phyloP scores from a whole-genome alignment of 805 yeast species.

The Saturnispora mendoncae region DNA sequence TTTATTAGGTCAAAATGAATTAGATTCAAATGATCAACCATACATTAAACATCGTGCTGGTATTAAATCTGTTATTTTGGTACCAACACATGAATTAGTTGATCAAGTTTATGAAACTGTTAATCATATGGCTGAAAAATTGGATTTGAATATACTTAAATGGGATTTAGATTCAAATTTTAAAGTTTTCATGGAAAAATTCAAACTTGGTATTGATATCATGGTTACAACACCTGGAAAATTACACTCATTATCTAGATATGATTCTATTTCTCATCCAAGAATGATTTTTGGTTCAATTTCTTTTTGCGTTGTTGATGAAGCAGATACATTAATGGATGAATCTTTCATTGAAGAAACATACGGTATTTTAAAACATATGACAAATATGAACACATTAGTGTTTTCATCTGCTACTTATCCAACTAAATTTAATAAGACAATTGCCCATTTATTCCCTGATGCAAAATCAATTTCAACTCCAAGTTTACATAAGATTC shows the following conservation, averaged over 20 bases:
- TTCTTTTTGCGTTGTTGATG: conserved; percentile 69
- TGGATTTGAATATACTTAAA: conserved; percentile 41
- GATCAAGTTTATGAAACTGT: conserved; percentile 58
- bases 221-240: conserved; percentile 83
- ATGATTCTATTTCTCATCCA: conserved; percentile 26
- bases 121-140: conserved; percentile 24
- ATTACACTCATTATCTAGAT: conserved; percentile 30
- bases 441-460: conserved; percentile 55
- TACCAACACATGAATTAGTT: conserved; percentile 87
- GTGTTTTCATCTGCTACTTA: conserved; percentile 87
- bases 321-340: conserved; percentile 89
- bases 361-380: conserved; percentile 39
- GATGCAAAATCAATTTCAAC: conserved; percentile 59
- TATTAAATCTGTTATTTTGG: conserved; percentile 64
- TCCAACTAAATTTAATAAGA: conserved; percentile 63
- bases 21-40: conserved; percentile 14
- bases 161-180: conserved; percentile 60
- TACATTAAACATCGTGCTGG: conserved; percentile 29
- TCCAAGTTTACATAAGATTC: conserved; percentile 79
- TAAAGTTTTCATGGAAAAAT: conserved; percentile 38
- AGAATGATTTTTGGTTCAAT: conserved; percentile 37
- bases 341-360: conserved; percentile 67
- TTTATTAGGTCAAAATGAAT: conserved; percentile 20
- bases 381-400: conserved; percentile 48
- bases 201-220: conserved; percentile 57